phyloP scores from a whole-genome alignment of 2,329 filamentous ascomycete genomes.

The Fusarium solani-melongenae region DNA sequence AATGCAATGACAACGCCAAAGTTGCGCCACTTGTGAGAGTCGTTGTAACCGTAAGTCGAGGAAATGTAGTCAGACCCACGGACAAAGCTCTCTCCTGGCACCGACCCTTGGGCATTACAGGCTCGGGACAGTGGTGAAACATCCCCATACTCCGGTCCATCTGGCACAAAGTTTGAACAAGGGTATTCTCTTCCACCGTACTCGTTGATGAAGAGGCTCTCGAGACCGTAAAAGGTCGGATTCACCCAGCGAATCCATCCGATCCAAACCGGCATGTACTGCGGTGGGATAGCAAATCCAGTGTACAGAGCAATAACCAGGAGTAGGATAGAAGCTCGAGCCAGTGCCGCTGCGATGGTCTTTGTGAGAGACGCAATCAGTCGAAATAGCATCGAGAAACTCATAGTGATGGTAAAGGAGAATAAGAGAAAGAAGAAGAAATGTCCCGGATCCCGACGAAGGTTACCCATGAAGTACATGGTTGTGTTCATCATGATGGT shows the following conservation, averaged over 20 bases:
- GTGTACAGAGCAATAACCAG: slow-evolving; percentile 58
- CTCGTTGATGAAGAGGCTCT: slow-evolving; percentile 73
- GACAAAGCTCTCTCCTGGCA: slow-evolving; percentile 29
- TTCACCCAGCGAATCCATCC: slow-evolving; percentile 75
- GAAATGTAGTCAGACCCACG: slow-evolving; percentile 24
- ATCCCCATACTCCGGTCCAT: slow-evolving; percentile 30
- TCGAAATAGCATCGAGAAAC: slow-evolving; percentile 73
- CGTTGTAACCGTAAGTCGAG: slow-evolving; percentile 24
- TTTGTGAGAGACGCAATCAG: slow-evolving; percentile 43
- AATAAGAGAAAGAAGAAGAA: slow-evolving; percentile 62
- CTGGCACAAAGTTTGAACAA: slow-evolving; percentile 55
- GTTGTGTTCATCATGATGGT: slow-evolving; percentile 53
- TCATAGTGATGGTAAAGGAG: slow-evolving; percentile 65
- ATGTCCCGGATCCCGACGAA: slow-evolving; percentile 66
- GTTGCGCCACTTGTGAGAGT: slow-evolving; percentile 37
- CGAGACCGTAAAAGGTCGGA: slow-evolving; percentile 71
- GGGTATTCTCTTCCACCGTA: slow-evolving; percentile 59
- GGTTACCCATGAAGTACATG: slow-evolving; percentile 74
- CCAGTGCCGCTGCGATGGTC: slow-evolving; percentile 40
- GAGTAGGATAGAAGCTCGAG: slow-evolving; percentile 39
- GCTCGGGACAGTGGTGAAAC: slow-evolving; percentile 13
- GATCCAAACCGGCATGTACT: slow-evolving; percentile 61
- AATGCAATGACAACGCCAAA: slow-evolving; percentile 36
- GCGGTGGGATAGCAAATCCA: slow-evolving; percentile 57
- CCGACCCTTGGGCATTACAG: slow-evolving; percentile 19